These are phyloP conservation scores for Byssoonygena ceratinophila DNA, from an alignment of 2,329 filamentous ascomycete genomes.

Conservation along the genomic window DNA sequence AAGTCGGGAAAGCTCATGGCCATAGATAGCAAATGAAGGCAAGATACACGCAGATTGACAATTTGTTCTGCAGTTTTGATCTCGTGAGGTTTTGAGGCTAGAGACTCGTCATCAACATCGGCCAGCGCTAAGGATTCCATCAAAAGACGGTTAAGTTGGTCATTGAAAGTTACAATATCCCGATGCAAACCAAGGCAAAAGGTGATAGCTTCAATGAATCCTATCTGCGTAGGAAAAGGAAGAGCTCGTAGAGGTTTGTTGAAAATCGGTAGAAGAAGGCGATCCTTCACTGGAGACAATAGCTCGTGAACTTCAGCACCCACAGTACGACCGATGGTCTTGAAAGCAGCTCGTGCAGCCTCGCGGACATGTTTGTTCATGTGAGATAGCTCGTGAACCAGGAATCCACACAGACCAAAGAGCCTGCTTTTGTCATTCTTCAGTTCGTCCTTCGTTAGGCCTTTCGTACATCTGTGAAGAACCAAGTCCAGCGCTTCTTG, in stretches of 20 bases:
- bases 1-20: slow-evolving; percentile 92
- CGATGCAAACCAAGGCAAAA: slow-evolving; percentile 85
- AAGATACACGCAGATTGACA: slow-evolving; percentile 80
- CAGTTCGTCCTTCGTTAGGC: slow-evolving; percentile 68
- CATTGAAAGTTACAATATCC: slow-evolving; percentile 84
- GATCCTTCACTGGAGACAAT: slow-evolving; percentile 78
- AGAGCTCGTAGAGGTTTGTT: slow-evolving; percentile 86
- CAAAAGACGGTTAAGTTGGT: slow-evolving; percentile 76
- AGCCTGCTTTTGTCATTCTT: slow-evolving; percentile 56
- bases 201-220: slow-evolving; percentile 94
- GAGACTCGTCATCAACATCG: slow-evolving; percentile 84
- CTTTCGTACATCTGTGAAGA: slow-evolving; percentile 66
- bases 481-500: slow-evolving; percentile 74
- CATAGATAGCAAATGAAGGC: slow-evolving; percentile 82
- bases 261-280: slow-evolving; percentile 82
- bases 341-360: slow-evolving; percentile 70
- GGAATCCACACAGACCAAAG: slow-evolving; percentile 66
- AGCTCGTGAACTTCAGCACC: slow-evolving; percentile 75
- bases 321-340: slow-evolving; percentile 68
- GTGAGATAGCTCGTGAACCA: slow-evolving; percentile 81
- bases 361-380: slow-evolving; percentile 93
- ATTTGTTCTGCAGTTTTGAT: slow-evolving; percentile 94
- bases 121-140: slow-evolving; percentile 90
- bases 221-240: slow-evolving; percentile 90
- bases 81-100: slow-evolving; percentile 86